phyloP scores from a whole-genome alignment of 1,139 yeast species.

The Tardiomyces depauwii region DNA sequence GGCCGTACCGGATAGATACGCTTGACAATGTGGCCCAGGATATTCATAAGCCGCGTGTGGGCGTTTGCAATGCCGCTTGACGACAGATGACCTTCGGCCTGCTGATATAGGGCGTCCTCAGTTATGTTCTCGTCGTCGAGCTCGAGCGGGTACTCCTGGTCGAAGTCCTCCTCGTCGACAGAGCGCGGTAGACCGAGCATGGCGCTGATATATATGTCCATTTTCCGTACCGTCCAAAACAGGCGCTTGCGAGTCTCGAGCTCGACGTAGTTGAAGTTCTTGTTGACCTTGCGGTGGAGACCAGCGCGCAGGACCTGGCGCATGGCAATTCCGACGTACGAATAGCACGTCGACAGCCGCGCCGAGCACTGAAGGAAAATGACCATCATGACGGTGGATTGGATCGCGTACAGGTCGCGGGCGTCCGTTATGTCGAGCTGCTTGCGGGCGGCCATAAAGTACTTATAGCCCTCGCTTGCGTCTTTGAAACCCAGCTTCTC shows the following conservation, averaged over 20 bases:
- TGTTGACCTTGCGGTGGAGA: constrained; percentile 61
- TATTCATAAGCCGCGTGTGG: constrained; percentile 61
- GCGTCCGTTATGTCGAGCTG: constrained; percentile 60
- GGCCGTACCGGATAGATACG: constrained; percentile 41
- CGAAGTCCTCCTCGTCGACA: constrained; percentile 63
- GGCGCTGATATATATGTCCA: constrained; percentile 86
- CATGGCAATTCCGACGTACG: constrained; percentile 86
- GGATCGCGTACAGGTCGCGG: constrained; percentile 52
- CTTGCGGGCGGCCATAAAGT: constrained; percentile 72
- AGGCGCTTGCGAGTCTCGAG: constrained; percentile 75
- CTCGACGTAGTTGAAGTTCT: constrained; percentile 68
- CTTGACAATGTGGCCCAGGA: constrained; percentile 45
- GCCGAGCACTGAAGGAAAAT: constrained; percentile 86
- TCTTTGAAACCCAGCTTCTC: constrained; percentile 30
- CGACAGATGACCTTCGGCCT: constrained; percentile 36
- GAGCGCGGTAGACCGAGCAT: constrained; percentile 78
- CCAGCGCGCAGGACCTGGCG: constrained; percentile 85
- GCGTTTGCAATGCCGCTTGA: constrained; percentile 78
- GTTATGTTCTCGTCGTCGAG: constrained; percentile 84
- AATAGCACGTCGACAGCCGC: constrained; percentile 77
- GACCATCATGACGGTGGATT: constrained; percentile 55
- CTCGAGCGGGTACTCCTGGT: constrained; percentile 78
- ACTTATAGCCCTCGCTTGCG: constrained; percentile 61
- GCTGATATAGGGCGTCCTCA: constrained; percentile 36
- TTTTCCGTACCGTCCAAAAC: constrained; percentile 81